Evolutionary conservation across 1,284 basidiomycete species (phyloP).

Genomic region (Trametes sp.): DNA sequence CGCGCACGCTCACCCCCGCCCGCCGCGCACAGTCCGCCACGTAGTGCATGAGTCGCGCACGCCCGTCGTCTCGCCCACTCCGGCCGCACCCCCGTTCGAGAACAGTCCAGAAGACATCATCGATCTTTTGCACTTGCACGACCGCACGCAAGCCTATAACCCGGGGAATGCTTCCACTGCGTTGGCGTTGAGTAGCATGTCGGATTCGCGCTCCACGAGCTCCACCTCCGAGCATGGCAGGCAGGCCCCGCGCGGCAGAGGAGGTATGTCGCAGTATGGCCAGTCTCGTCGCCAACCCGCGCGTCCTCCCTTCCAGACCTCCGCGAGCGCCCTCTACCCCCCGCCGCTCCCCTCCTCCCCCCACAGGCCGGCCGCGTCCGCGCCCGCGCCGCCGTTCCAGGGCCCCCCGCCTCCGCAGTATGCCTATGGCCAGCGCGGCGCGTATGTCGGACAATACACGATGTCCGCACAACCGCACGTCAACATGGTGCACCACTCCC

Average conservation of each 20-base stretch:
- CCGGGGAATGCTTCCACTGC: conserved; percentile 32
- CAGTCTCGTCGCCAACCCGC: conserved; percentile 35
- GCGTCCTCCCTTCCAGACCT: conserved; percentile 32
- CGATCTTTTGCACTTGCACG: conserved; percentile 28
- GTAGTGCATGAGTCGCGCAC: conserved; percentile 33
- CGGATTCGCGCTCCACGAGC: conserved; percentile 31
- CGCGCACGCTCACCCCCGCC: conserved; percentile 20
- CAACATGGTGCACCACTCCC: conserved; percentile 45
- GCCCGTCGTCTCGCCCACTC: conserved; percentile 30
- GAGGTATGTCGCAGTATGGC: conserved; percentile 35
- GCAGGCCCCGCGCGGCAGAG: conserved; percentile 34
- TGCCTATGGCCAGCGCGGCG: conserved; percentile 45
- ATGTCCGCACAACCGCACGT: conserved; percentile 51
- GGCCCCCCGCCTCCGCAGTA: conserved; percentile 34
- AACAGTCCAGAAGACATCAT: conserved; percentile 35
- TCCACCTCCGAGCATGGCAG: conserved; percentile 34
- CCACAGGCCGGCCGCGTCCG: conserved; percentile 18
- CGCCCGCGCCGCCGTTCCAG: conserved; percentile 30
- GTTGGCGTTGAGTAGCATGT: conserved; percentile 36
- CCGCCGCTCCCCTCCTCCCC: conserved; percentile 22
- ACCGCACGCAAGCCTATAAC: conserved; percentile 32
- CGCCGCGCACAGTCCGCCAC: conserved; percentile 19
- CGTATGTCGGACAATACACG: conserved; percentile 56
- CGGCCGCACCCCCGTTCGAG: conserved; percentile 37
- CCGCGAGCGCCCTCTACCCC: conserved; percentile 28